Evolutionary conservation across 2,329 filamentous ascomycete genomes (phyloP).

Genomic region (Penicillium verrucosum): DNA sequence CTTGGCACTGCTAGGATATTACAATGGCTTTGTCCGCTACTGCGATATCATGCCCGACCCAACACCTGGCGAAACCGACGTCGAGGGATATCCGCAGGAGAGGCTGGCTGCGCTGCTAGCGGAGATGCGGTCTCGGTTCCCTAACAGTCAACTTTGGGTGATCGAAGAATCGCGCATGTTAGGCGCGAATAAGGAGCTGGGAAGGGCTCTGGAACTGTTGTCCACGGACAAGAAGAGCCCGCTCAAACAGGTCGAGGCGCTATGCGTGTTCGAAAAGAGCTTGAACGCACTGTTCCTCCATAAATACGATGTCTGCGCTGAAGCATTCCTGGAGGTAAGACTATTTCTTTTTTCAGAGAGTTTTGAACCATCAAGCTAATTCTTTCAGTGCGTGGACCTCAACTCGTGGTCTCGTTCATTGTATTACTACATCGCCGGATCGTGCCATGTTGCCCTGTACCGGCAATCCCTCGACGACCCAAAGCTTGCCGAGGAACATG

Average conservation of each 20-base stretch:
- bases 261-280: slow-evolving; percentile 81
- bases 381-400: slow-evolving; percentile 62
- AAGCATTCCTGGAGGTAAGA: slow-evolving; percentile 64
- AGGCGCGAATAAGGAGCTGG: slow-evolving; percentile 63
- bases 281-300: slow-evolving; percentile 76
- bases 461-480: slow-evolving; percentile 46
- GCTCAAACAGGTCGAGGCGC: slow-evolving; percentile 82
- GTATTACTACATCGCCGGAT: slow-evolving; percentile 84
- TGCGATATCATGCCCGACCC: slow-evolving; percentile 76
- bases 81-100: slow-evolving; percentile 68
- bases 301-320: slow-evolving; percentile 69
- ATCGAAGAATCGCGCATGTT: slow-evolving; percentile 81
- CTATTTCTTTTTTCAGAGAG: slow-evolving; percentile 7
- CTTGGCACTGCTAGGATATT: slow-evolving; percentile 76
- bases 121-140: slow-evolving; percentile 74
- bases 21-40: slow-evolving; percentile 80
- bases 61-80: slow-evolving; percentile 47
- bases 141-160: slow-evolving; percentile 78
- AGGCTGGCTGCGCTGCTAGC: slow-evolving; percentile 65
- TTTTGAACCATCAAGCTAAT: slow-evolving; percentile 4
- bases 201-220: slow-evolving; percentile 65
- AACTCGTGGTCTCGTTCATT: slow-evolving; percentile 89
- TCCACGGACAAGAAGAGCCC: slow-evolving; percentile 59
- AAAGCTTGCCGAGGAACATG: slow-evolving; percentile 54
- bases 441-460: slow-evolving; percentile 77